A percentile compares a stretch with the other conserved stretches of the same genome.
Evolutionary conservation across 768 basidiomycete genomes (phyloP).

Genomic region (Coprinellus aureogranulatus): DNA sequence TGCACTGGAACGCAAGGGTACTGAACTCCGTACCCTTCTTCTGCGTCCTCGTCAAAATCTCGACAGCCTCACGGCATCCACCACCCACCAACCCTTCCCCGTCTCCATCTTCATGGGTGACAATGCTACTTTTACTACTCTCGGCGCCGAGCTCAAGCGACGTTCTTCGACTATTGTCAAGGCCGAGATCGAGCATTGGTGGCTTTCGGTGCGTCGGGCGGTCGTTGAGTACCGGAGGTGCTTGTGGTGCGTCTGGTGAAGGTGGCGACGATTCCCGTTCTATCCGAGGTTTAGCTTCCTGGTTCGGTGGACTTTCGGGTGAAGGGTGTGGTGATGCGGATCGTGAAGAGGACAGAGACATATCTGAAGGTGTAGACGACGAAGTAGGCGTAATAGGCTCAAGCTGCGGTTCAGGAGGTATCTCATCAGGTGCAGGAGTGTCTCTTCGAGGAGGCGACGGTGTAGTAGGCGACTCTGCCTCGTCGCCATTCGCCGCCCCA

Average conservation of each 20-base stretch:
- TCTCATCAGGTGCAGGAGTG: not conserved
- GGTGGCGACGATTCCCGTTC: too few relatives aligned
- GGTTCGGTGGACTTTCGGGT: too few relatives aligned
- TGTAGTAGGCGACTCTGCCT: not conserved
- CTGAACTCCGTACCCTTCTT: slow-evolving; percentile 69
- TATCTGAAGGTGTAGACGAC: not conserved
- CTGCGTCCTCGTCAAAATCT: slow-evolving; percentile 84
- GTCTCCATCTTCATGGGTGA: slow-evolving; percentile 33
- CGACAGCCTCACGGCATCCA: slow-evolving; percentile 81
- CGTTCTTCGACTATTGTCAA: not conserved
- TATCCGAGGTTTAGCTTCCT: too few relatives aligned
- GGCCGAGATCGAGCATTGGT: not conserved
- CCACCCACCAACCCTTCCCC: slow-evolving; percentile 42
- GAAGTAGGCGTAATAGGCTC: not conserved
- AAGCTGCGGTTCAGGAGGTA: not conserved
- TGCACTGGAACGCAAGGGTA: not conserved
- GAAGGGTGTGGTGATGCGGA: not conserved
- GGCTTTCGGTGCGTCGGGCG: not conserved
- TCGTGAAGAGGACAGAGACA: not conserved
- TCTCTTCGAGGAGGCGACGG: not conserved
- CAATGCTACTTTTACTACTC: slow-evolving; percentile 9
- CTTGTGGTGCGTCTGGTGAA: too few relatives aligned
- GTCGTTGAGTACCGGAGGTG: too few relatives aligned
- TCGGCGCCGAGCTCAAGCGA: slow-evolving; percentile 7
- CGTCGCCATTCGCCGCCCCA: not conserved